Evolutionary conservation across 2,329 filamentous ascomycete genomes (phyloP), one percentile per base, ranked within the genome.

Genomic region (Fusarium guadeloupense): DNA sequence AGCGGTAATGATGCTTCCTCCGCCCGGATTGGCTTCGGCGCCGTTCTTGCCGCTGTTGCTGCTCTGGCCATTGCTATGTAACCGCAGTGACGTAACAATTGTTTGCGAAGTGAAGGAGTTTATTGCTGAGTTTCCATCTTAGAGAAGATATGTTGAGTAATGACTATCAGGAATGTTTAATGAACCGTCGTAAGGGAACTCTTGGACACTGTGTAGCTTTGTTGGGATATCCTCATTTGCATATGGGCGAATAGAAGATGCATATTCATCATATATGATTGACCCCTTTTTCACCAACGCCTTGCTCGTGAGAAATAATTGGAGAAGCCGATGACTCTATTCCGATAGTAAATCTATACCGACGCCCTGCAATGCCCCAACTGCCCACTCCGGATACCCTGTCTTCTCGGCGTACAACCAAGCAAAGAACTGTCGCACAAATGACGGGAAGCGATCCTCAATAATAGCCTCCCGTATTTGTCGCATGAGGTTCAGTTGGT

Each of bases 401-500:
- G 66, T 89, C 82, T 47, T 83, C 72, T 75, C 70, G 3, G 68
- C 61, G 74, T 97, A 93, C 56, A 93, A 77, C 54, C 86, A 83
- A 3, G 75, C 80, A 76, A 99, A 99, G 78, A 97, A 98, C 28
- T 83, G 77, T 65, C 80, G 87, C 59, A 97, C 73, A 69, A 95
- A 96, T 3, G 80, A 83, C 2, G 95, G 93, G 74, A 90, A 98
- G 45, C 81, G 77, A 72, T 97, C 93, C 59, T 89, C 89, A 8
- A 97, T 78, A 60, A 98, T 92, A 14, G 95, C 88, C 60, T 91
- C 81, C 56, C 94, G 84, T 12, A 87, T 85, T 57, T 85, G 80
- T 17, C 83, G 80, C 93, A 98, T 97, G 68, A 99, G 79, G 57
- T 89, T 84, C 48, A 99, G 81, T 73, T 97, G 87, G 72, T 97